phyloP scores from a whole-genome alignment of 2,329 filamentous ascomycete species.

The Aspergillus clavatus region DNA sequence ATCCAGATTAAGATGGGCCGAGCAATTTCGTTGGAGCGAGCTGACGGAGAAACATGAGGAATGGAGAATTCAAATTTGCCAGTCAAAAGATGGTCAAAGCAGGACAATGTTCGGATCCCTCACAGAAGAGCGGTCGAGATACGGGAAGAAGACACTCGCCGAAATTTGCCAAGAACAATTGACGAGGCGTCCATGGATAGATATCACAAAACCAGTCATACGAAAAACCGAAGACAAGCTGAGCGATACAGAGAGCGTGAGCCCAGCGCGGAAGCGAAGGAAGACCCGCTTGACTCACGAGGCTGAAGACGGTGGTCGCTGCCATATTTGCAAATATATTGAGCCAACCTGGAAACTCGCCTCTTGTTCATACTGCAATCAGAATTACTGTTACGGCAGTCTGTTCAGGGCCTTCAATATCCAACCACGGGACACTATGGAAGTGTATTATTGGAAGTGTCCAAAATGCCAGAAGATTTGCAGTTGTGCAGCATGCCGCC shows the following conservation, averaged over 20 bases:
- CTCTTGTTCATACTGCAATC: constrained; percentile 68
- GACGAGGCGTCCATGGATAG: constrained; percentile 71
- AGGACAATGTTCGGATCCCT: constrained; percentile 58
- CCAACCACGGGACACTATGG: constrained; percentile 76
- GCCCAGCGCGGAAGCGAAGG: constrained; percentile 58
- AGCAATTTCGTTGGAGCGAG: constrained; percentile 84
- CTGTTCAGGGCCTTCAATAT: constrained; percentile 88
- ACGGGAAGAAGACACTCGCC: constrained; percentile 73
- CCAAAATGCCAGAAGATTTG: constrained; percentile 82
- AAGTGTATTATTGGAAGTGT: constrained; percentile 78
- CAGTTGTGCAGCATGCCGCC: constrained; percentile 76
- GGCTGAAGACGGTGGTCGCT: constrained; percentile 52
- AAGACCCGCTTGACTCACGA: constrained; percentile 50
- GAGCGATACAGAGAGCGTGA: constrained; percentile 55
- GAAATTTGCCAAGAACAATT: constrained; percentile 93
- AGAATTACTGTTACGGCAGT: constrained; percentile 87
- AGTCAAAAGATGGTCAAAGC: constrained; percentile 56
- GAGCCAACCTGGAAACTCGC: constrained; percentile 83
- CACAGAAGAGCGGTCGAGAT: constrained; percentile 61
- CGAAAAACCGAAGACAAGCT: constrained; percentile 30
- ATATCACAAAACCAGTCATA: constrained; percentile 61
- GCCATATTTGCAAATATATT: constrained; percentile 77
- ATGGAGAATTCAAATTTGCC: constrained; percentile 75
- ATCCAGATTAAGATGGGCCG: constrained; percentile 80
- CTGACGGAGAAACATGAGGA: constrained; percentile 71